A percentile compares a stretch with the other conserved stretches of the same genome.
Conservation (phyloP, 768 basidiomycete species). For the Calocybe cyanea region DNA sequence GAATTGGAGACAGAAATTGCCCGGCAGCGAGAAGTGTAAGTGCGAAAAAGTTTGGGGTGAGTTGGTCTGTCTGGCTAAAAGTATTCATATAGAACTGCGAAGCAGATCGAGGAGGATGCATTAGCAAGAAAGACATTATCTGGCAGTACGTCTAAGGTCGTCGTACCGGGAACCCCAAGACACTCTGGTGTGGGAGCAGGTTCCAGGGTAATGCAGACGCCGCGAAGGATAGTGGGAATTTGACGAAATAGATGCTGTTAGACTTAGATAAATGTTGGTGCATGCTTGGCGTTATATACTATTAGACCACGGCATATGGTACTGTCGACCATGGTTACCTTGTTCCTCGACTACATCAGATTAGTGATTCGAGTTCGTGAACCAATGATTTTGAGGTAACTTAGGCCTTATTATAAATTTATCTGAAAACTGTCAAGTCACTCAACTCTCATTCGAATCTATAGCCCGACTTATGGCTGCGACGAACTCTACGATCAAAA, state of each 20-base stretch:
- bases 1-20: conserved; percentile 94
- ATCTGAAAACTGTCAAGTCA: too few species aligned
- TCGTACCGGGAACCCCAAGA: conserved; percentile 78
- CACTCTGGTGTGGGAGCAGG: conserved; percentile 66
- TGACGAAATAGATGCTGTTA: too few species aligned
- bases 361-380: too few species aligned
- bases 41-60: conserved; percentile 8
- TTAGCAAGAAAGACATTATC: conserved; percentile 49
- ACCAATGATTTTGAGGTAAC: too few species aligned
- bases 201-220: conserved; percentile 66
- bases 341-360: too few species aligned
- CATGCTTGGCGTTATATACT: too few species aligned
- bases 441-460: too few species aligned
- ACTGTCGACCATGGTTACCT: conserved; percentile 7
- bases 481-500: conserved; percentile 16
- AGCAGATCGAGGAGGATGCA: conserved; percentile 59
- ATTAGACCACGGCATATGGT: too few species aligned
- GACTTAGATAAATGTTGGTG: too few species aligned
- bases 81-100: conserved; percentile 44
- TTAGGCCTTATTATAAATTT: too few species aligned
- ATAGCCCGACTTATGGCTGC: too few species aligned
- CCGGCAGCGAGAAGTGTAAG: conserved; percentile 72
- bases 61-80: conserved; percentile 4
- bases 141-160: conserved; percentile 58
- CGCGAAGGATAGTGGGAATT: conserved; percentile 69